These are phyloP conservation scores for Kwoniella botswanensis DNA, from an alignment of 768 basidiomycete genomes.

Conservation along the genomic window DNA sequence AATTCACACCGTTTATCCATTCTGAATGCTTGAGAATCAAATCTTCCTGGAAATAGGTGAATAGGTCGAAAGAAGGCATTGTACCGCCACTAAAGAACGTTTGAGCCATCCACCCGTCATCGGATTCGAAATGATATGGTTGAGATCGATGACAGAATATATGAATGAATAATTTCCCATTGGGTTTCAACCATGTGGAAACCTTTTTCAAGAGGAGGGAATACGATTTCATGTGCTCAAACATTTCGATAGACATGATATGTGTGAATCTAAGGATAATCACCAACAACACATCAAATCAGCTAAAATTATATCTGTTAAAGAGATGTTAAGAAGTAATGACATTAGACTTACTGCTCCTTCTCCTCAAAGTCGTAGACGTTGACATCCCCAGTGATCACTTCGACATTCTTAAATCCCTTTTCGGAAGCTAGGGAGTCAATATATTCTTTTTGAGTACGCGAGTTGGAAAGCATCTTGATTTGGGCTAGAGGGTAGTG, in stretches of 20 bases:
- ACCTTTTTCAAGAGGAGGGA: slow-evolving; percentile 67
- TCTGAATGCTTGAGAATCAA: slow-evolving; percentile 67
- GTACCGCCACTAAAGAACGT: slow-evolving; percentile 78
- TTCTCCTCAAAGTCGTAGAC: slow-evolving; percentile 65
- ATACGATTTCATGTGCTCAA: slow-evolving; percentile 80
- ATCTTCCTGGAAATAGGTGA: slow-evolving; percentile 69
- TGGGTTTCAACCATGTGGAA: slow-evolving; percentile 69
- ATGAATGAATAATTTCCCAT: slow-evolving; percentile 69
- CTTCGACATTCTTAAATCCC: slow-evolving; percentile 66
- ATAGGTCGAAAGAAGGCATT: slow-evolving; percentile 65
- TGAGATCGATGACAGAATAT: slow-evolving; percentile 70
- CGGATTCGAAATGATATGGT: slow-evolving; percentile 73
- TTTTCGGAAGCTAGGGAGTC: slow-evolving; percentile 63
- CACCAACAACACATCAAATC: too few species aligned
- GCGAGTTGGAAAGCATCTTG: slow-evolving; percentile 70
- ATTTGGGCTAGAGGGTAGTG: slow-evolving; percentile 72
- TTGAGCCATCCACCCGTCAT: slow-evolving; percentile 76
- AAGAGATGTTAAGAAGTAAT: too few species aligned
- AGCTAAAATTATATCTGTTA: too few species aligned
- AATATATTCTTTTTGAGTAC: slow-evolving; percentile 71
- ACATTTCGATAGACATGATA: slow-evolving; percentile 73
- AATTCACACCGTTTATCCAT: slow-evolving; percentile 70
- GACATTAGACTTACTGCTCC: slow-evolving; percentile 58
- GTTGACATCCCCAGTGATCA: slow-evolving; percentile 74
- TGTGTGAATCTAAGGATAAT: slow-evolving; percentile 66